Conservation (phyloP, 2,329 filamentous ascomycete genomes). For the Nigrospora osmanthi region DNA sequence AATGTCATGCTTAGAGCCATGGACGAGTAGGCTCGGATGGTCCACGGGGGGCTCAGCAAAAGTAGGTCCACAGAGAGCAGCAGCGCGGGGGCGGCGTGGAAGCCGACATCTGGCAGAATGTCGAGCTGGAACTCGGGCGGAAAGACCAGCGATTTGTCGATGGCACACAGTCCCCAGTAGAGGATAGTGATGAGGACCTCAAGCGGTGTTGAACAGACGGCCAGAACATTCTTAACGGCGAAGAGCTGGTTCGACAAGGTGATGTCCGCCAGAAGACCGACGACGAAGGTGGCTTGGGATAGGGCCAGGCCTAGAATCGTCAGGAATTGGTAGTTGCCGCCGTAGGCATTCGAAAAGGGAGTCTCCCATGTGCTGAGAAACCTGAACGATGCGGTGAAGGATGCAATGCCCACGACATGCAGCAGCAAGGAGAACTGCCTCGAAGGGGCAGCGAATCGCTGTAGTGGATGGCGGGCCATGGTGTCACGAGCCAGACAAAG, state of each 20-base stretch:
- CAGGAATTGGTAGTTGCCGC: conserved; percentile 63
- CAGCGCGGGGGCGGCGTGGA: conserved; percentile 59
- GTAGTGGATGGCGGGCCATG: conserved; percentile 51
- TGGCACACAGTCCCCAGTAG: conserved; percentile 62
- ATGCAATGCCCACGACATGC: conserved; percentile 46
- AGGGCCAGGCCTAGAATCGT: conserved; percentile 65
- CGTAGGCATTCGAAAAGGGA: conserved; percentile 50
- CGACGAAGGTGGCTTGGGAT: conserved; percentile 50
- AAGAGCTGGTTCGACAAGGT: conserved; percentile 52
- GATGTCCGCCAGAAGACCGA: conserved; percentile 58
- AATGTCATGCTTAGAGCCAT: conserved; percentile 49
- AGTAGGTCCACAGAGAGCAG: conserved; percentile 58
- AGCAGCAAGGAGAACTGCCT: conserved; percentile 53
- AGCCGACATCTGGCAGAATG: conserved; percentile 51
- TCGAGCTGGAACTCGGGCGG: conserved; percentile 48
- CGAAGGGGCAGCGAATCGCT: conserved; percentile 59
- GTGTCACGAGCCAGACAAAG: not conserved
- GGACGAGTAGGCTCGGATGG: conserved; percentile 50
- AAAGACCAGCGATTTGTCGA: conserved; percentile 44
- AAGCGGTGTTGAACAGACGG: conserved; percentile 58
- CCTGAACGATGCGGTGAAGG: conserved; percentile 45
- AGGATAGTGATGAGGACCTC: conserved; percentile 64
- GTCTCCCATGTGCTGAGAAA: conserved; percentile 43
- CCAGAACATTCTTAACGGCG: conserved; percentile 57
- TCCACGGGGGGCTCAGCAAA: conserved; percentile 66